Conservation (phyloP, 2,329 filamentous ascomycete genomes). For the Teratosphaeria gauchensis region DNA sequence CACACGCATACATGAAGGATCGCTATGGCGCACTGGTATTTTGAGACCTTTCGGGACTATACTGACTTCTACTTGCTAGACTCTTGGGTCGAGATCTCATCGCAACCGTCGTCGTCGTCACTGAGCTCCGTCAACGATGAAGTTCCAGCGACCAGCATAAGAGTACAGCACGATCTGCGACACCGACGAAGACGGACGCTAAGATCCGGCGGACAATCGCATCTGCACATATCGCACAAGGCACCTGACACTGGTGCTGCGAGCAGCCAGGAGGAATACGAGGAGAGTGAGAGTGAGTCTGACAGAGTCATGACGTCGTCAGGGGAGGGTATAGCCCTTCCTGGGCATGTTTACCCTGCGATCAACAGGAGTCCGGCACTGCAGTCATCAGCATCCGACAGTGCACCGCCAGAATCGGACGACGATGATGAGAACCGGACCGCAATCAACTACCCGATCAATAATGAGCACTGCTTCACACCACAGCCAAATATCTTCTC, state of each 20-base stretch:
- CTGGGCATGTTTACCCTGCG: conserved; percentile 15
- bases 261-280: conserved; percentile 89
- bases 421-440: conserved; percentile 73
- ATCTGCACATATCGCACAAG: conserved; percentile 32
- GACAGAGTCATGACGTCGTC: conserved; percentile 60
- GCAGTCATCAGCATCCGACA: conserved; percentile 29
- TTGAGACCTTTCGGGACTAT: conserved; percentile 10
- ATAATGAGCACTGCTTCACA: conserved; percentile 52
- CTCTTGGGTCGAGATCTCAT: conserved; percentile 92
- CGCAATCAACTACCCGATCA: conserved; percentile 57
- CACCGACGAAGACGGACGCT: conserved; percentile 46
- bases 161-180: conserved; percentile 58
- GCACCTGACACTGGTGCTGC: conserved; percentile 36
- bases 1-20: background rate
- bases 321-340: conserved; percentile 44
- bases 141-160: conserved; percentile 80
- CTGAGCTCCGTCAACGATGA: conserved; percentile 77
- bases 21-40: conserved; percentile 13
- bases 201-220: conserved; percentile 32
- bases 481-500: conserved; percentile 90
- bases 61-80: conserved; percentile 47
- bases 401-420: conserved; percentile 14
- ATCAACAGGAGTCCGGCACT: conserved; percentile 5
- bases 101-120: conserved; percentile 87
- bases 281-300: conserved; percentile 85